Evolutionary conservation across 2,329 filamentous ascomycete genomes (phyloP).

Genomic region (Seiridium unicorne): DNA sequence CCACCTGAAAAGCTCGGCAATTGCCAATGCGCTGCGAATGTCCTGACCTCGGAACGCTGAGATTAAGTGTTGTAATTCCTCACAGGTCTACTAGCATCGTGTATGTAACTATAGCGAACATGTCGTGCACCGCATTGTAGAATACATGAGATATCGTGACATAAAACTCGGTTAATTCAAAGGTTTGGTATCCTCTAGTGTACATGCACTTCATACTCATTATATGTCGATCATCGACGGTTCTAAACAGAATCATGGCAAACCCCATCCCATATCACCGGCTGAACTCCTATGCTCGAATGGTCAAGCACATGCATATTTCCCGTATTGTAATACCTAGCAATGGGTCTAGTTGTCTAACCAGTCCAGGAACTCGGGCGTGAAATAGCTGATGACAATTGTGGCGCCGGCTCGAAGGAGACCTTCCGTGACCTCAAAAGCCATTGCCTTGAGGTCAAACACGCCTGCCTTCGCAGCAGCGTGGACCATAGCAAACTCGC

Average conservation of each 20-base stretch:
- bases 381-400: constrained; percentile 93
- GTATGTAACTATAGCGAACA: too few species aligned
- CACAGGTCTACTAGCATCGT: too few species aligned
- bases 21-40: too few species aligned
- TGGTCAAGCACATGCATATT: constrained; percentile 1
- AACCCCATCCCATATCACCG: neutral
- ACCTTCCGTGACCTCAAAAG: constrained; percentile 89
- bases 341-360: constrained; percentile 44
- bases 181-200: constrained; percentile 1
- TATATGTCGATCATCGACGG: neutral
- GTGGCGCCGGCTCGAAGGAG: constrained; percentile 91
- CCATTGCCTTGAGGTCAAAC: constrained; percentile 92
- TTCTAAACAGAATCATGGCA: neutral
- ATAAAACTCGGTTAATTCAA: neutral
- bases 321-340: neutral
- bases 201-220: neutral
- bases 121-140: too few species aligned
- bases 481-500: constrained; percentile 97
- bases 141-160: too few species aligned
- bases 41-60: too few species aligned
- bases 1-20: too few species aligned
- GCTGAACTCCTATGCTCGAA: neutral
- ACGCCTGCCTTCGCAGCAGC: constrained; percentile 94
- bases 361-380: constrained; percentile 74
- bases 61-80: too few species aligned